These are phyloP conservation scores for Alternaria solani DNA, from an alignment of 2,329 filamentous ascomycete genomes.

Conservation along the genomic window DNA sequence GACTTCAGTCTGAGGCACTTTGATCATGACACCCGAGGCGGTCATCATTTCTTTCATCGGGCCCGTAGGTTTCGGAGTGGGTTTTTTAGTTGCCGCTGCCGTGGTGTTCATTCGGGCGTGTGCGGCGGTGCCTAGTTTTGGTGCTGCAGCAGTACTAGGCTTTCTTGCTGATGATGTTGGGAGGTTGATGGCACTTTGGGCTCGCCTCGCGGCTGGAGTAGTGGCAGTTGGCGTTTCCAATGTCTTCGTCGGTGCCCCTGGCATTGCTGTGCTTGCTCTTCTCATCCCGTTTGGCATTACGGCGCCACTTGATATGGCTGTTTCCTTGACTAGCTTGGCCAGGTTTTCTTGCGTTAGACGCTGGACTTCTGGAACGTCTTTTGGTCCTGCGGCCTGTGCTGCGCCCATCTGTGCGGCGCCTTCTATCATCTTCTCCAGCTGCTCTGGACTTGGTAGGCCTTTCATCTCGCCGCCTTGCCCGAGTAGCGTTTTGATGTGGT, in stretches of 20 bases:
- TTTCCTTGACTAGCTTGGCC: constrained; percentile 50
- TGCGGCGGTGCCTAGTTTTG: constrained; percentile 19
- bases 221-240: constrained; percentile 26
- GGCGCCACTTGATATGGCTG: constrained; percentile 47
- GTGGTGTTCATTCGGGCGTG: constrained; percentile 17
- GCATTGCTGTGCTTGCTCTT: constrained; percentile 40
- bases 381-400: constrained; percentile 37
- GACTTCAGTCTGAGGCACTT: constrained; percentile 40
- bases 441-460: constrained; percentile 44
- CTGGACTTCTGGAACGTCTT: constrained; percentile 38
- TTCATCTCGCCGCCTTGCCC: constrained; percentile 44
- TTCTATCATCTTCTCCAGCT: constrained; percentile 50
- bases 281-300: constrained; percentile 43
- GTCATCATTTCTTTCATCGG: constrained; percentile 43
- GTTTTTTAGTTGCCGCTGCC: constrained; percentile 15
- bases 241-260: constrained; percentile 35
- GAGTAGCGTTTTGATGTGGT: constrained; percentile 45
- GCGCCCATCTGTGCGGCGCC: constrained; percentile 45
- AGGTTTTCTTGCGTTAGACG: constrained; percentile 49
- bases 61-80: constrained; percentile 27
- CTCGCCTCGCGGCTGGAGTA: constrained; percentile 22
- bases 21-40: constrained; percentile 45
- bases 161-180: constrained; percentile 26
- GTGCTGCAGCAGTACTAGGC: constrained; percentile 8
- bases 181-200: constrained; percentile 37